phyloP scores from a whole-genome alignment of 2,329 filamentous ascomycete species.

The Paracoccidioides lutzii region DNA sequence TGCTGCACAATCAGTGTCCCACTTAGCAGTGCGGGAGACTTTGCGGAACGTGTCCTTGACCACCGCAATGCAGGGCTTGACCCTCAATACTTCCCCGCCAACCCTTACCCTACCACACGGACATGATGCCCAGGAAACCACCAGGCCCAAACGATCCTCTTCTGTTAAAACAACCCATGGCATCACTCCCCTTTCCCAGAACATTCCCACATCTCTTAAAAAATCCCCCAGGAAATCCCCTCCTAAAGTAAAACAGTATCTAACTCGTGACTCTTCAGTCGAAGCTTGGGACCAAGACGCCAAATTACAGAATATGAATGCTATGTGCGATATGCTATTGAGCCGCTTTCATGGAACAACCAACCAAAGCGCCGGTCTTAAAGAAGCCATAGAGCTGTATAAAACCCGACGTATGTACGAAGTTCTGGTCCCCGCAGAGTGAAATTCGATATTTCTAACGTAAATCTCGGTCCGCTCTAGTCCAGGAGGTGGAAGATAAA shows the following conservation, averaged over 20 bases:
- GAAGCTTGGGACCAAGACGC: constrained; percentile 70
- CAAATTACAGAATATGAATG: constrained; percentile 63
- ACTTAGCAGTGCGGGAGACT: background rate
- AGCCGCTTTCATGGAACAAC: constrained; percentile 58
- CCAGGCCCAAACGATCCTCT: constrained; percentile 18
- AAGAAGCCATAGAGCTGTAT: constrained; percentile 60
- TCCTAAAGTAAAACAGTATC: constrained; percentile 39
- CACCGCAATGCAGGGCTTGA: constrained; percentile 25
- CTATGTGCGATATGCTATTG: constrained; percentile 57
- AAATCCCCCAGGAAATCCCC: constrained; percentile 22
- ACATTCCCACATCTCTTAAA: constrained; percentile 22
- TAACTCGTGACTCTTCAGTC: constrained; percentile 63
- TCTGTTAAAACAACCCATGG: constrained; percentile 10
- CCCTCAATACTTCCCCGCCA: constrained; percentile 8
- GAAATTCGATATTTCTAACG: background rate
- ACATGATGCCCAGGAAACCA: constrained; percentile 16
- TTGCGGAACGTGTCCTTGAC: constrained; percentile 26
- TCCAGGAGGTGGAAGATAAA: constrained; percentile 44
- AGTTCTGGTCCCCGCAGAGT: constrained; percentile 4
- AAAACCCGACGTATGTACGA: constrained; percentile 56
- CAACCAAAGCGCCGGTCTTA: constrained; percentile 54
- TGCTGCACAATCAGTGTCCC: constrained; percentile 11
- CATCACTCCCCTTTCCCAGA: constrained; percentile 15
- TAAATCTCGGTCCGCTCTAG: constrained; percentile 21
- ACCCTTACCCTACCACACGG: constrained; percentile 15